phyloP scores from a whole-genome alignment of 108 stramenopile genomes.

The Cylindrotheca closterium region DNA sequence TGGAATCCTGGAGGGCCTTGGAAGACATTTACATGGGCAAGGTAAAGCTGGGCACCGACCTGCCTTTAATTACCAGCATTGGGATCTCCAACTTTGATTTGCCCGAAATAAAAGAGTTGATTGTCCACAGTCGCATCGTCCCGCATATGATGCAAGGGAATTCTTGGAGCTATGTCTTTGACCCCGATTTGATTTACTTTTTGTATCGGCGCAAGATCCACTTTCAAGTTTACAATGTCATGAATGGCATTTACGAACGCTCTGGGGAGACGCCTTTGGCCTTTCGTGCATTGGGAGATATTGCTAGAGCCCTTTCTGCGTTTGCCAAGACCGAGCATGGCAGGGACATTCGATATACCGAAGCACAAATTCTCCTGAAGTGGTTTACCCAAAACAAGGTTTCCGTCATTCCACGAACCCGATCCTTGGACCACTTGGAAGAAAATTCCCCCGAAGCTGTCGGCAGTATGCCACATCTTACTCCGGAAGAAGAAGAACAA shows the following conservation, averaged over 20 bases:
- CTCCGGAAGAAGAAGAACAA: slow-evolving; percentile 33
- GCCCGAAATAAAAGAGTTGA: slow-evolving; percentile 61
- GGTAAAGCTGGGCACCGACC: background rate
- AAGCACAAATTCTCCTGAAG: slow-evolving; percentile 42
- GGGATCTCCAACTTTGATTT: slow-evolving; percentile 85
- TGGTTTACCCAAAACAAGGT: slow-evolving; percentile 57
- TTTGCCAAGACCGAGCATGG: background rate
- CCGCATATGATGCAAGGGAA: slow-evolving; percentile 77
- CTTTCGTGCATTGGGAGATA: slow-evolving; percentile 28
- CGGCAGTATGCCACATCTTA: slow-evolving; percentile 37
- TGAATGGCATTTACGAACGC: slow-evolving; percentile 47
- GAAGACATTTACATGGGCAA: slow-evolving; percentile 59
- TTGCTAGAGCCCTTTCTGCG: slow-evolving; percentile 33
- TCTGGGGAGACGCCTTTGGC: slow-evolving; percentile 30
- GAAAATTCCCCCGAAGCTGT: slow-evolving; percentile 51
- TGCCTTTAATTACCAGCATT: slow-evolving; percentile 65
- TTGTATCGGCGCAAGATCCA: slow-evolving; percentile 53
- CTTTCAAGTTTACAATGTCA: slow-evolving; percentile 69
- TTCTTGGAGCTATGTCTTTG: slow-evolving; percentile 72
- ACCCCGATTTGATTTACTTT: slow-evolving; percentile 56
- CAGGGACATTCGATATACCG: slow-evolving; percentile 18
- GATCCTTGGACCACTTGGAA: slow-evolving; percentile 28
- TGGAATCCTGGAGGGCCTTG: slow-evolving; percentile 77
- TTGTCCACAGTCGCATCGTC: slow-evolving; percentile 30
- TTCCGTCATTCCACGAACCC: slow-evolving; percentile 57